These are phyloP conservation scores for Vitis rotundifolia DNA, from an alignment of 164 flowering plant species.

Conservation along the genomic window DNA sequence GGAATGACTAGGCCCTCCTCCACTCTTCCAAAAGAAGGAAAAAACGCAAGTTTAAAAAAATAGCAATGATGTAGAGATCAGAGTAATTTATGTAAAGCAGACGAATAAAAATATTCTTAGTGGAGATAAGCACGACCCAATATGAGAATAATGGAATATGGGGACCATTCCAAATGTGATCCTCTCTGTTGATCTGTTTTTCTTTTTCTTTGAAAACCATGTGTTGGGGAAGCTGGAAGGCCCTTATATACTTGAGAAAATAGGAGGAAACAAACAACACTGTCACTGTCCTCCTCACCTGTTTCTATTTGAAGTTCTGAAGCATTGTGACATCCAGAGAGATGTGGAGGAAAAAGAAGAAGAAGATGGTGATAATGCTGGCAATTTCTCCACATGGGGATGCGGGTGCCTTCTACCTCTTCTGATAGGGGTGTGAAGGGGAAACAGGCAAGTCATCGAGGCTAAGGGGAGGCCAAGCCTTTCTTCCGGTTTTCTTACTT, in stretches of 20 bases:
- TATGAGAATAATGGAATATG: conserved; percentile 13
- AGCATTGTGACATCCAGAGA: neutral
- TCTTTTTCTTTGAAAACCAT: neutral
- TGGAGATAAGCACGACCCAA: conserved; percentile 25
- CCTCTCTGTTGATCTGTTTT: conserved; percentile 7
- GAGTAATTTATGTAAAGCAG: conserved; percentile 14
- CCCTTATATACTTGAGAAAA: neutral
- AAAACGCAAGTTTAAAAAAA: too few species aligned
- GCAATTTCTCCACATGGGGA: neutral
- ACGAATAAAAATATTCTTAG: conserved; percentile 18
- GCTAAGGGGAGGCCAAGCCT: conserved; percentile 74
- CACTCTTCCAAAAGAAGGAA: neutral
- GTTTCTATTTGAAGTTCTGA: neutral
- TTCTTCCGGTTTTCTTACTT: conserved; percentile 37
- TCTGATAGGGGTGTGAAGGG: neutral
- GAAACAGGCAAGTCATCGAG: conserved; percentile 54
- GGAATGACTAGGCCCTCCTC: conserved; percentile 9
- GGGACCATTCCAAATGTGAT: conserved; percentile 16
- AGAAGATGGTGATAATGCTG: conserved; percentile 5
- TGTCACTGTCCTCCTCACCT: neutral
- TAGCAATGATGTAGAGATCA: neutral
- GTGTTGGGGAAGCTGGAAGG: neutral
- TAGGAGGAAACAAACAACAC: neutral
- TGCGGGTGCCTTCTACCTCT: conserved; percentile 6
- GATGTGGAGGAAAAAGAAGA: conserved; percentile 32